Conservation (phyloP, 176 grass and related monocot species). For the Musa beccarii region DNA sequence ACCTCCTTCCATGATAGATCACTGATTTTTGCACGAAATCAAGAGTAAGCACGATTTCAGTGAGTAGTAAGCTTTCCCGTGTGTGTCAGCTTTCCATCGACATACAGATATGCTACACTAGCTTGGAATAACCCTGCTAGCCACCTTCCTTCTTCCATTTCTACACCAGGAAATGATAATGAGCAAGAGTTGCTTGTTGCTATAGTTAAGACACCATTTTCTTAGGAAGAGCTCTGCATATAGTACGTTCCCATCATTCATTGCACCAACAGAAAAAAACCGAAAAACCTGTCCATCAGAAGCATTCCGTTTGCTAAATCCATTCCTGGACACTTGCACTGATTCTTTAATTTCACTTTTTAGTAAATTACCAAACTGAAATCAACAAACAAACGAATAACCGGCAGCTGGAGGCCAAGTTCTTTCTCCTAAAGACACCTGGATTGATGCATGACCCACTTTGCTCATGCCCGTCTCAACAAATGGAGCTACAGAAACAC, state of each 20-base stretch:
- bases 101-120: constrained; percentile 83
- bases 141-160: constrained; percentile 93
- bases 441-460: constrained; percentile 87
- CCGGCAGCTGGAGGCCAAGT: constrained; percentile 98
- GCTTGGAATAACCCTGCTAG: constrained; percentile 95
- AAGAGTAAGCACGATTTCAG: constrained; percentile 93
- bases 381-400: constrained; percentile 97
- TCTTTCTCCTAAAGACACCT: constrained; percentile 98
- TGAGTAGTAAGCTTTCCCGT: constrained; percentile 93
- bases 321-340: constrained; percentile 47
- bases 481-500: constrained; percentile 86
- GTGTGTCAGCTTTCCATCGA: constrained; percentile 90
- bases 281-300: constrained; percentile 47
- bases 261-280: constrained; percentile 87
- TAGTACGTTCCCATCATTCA: constrained; percentile 62
- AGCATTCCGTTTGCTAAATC: constrained; percentile 46
- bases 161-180: constrained; percentile 74
- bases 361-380: constrained; percentile 78
- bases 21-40: constrained; percentile 58
- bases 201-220: constrained; percentile 80
- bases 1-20: constrained; percentile 88
- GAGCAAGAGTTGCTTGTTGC: constrained; percentile 88
- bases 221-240: constrained; percentile 93
- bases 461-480: constrained; percentile 97
- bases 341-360: constrained; percentile 64